A percentile compares a stretch with the other conserved stretches of the same genome.
Evolutionary conservation across 1,139 yeast species (phyloP).

Genomic region (Saccharomyces hybrid): DNA sequence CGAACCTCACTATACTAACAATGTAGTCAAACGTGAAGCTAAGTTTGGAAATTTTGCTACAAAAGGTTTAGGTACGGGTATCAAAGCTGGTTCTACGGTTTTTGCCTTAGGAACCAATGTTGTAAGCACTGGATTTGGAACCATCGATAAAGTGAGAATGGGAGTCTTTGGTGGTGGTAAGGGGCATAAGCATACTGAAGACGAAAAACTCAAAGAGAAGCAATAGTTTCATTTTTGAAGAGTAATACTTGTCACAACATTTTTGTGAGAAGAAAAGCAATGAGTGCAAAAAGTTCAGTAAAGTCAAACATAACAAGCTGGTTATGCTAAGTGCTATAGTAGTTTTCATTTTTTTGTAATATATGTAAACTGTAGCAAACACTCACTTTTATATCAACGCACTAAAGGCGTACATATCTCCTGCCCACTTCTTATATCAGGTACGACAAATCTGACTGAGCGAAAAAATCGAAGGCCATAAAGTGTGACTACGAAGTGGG

Average conservation of each 20-base stretch:
- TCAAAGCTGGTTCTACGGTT: constrained; percentile 34
- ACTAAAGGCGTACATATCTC: background rate
- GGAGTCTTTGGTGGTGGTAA: constrained; percentile 30
- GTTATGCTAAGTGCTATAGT: background rate
- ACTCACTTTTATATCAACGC: background rate
- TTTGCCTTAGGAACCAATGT: constrained; percentile 29
- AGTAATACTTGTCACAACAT: background rate
- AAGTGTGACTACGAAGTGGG: too few relatives aligned
- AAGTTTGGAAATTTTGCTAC: constrained; percentile 32
- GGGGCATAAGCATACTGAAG: constrained; percentile 8
- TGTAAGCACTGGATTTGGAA: constrained; percentile 36
- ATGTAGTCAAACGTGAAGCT: constrained; percentile 28
- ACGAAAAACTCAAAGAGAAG: background rate
- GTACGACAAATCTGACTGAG: background rate
- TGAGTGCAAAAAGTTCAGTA: background rate
- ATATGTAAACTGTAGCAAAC: background rate
- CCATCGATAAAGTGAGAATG: constrained; percentile 33
- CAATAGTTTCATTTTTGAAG: background rate
- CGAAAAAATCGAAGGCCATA: background rate
- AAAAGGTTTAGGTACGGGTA: constrained; percentile 20
- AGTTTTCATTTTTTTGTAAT: background rate
- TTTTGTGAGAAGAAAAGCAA: background rate
- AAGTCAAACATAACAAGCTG: background rate
- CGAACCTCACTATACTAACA: constrained; percentile 55
- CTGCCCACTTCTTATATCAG: background rate